Conservation (phyloP, 352 stramenopile species). For the Phytophthora melonis region DNA sequence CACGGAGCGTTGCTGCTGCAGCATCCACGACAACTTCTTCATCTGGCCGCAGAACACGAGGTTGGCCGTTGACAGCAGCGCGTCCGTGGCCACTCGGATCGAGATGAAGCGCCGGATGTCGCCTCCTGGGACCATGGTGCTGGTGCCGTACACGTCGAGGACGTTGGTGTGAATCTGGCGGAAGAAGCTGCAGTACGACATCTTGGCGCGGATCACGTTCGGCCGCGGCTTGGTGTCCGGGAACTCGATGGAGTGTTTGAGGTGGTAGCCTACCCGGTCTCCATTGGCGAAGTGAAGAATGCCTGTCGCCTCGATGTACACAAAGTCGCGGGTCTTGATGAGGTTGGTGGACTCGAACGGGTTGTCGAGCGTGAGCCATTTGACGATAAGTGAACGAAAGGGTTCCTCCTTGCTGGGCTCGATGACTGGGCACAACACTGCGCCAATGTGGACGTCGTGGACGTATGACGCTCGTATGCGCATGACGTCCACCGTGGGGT, state of each 20-base stretch:
- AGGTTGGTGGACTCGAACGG: conserved; percentile 34
- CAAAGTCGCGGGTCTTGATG: conserved; percentile 49
- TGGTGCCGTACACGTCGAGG: conserved; percentile 52
- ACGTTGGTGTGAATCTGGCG: conserved; percentile 49
- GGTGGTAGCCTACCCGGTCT: conserved; percentile 35
- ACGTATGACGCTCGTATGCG: conserved; percentile 47
- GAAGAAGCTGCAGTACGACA: conserved; percentile 58
- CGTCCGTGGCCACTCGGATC: background rate
- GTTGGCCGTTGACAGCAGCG: conserved; percentile 25
- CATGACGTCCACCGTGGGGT: conserved; percentile 38
- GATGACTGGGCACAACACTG: conserved; percentile 38
- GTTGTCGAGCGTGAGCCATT: conserved; percentile 48
- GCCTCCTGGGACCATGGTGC: conserved; percentile 34
- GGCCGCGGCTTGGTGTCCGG: conserved; percentile 21
- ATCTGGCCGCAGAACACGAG: conserved; percentile 39
- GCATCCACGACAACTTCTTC: conserved; percentile 38
- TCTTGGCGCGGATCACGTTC: conserved; percentile 51
- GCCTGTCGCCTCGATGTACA: conserved; percentile 46
- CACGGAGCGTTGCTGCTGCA: conserved; percentile 17
- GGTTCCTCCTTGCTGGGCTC: conserved; percentile 28
- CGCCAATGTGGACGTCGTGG: conserved; percentile 31
- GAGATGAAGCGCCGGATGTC: conserved; percentile 6
- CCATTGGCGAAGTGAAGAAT: conserved; percentile 25
- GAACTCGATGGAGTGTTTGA: conserved; percentile 33
- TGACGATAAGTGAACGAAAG: conserved; percentile 39